Evolutionary conservation across 1,284 basidiomycete genomes (phyloP), one percentile per base, ranked within the genome.

Genomic region (Cutaneotrichosporon curvatum): DNA sequence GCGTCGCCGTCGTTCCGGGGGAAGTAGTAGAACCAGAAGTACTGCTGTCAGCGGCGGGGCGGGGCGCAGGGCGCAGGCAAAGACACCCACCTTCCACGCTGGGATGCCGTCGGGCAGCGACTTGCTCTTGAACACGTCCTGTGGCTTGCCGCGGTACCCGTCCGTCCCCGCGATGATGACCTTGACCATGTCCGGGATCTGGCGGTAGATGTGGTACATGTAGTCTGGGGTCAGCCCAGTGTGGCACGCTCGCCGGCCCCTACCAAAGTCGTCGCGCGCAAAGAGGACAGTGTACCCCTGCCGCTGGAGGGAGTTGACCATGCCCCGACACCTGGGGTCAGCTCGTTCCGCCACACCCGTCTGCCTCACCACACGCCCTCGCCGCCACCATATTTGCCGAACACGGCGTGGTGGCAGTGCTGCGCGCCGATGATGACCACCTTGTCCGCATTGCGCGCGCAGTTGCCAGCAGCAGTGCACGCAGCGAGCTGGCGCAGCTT

Each of bases 31-130:
- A 50, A 48, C 6, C 43, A 20, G 47, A 60, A 60, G 47, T 48
- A 51, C 58, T 58, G 49, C 21, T 9, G 44, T 40, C 22, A 35
- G 32, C 31, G n/a, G n/a, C 12, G 11, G 18, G 2, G 16, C 16
- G n/a, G 39, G 15, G 19, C 21, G 25, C 7, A 28, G 18, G 18
- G 3, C 18, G 18, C n/a, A n/a, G n/a, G n/a, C n/a, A n/a, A n/a
- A n/a, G n/a, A n/a, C n/a, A 48, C 55, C 37, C 45, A 56, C 57
- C 50, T 60, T 57, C 58, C 58, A 60, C 1, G 58, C 56, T 1
- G 58, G 58, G 22, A 60, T 49, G 12, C 58, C 58, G 36, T 55
- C 45, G 3, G 33, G 43, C 9, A 37, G 33, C 12, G 51, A 30
- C 4, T 20, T 16, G 7, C 35, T 48, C 41, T 58, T 60, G 19